Conservation (phyloP, 2,329 filamentous ascomycete genomes). For the Fusarium mexicanum region DNA sequence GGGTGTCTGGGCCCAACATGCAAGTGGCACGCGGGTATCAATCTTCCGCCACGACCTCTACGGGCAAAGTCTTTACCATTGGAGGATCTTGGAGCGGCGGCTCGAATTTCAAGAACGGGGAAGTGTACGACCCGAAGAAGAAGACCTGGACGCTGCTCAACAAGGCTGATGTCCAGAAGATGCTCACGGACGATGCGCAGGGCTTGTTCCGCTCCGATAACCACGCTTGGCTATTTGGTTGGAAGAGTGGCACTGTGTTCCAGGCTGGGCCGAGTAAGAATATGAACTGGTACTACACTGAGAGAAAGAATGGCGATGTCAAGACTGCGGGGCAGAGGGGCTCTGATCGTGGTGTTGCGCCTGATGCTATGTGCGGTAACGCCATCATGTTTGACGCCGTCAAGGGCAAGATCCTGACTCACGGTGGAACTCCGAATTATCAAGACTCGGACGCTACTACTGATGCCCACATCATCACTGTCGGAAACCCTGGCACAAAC, state of each 20-base stretch:
- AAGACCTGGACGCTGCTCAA: slow-evolving; percentile 16
- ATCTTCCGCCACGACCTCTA: slow-evolving; percentile 22
- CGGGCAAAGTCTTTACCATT: slow-evolving; percentile 26
- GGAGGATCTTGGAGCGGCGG: slow-evolving; percentile 29
- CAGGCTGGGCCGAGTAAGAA: slow-evolving; percentile 62
- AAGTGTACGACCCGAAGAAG: slow-evolving; percentile 16
- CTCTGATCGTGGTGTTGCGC: slow-evolving; percentile 49
- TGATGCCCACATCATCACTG: slow-evolving; percentile 60
- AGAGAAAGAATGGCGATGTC: slow-evolving; percentile 30
- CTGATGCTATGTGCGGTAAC: slow-evolving; percentile 64
- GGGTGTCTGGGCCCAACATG: slow-evolving; percentile 13
- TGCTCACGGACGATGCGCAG: slow-evolving; percentile 60
- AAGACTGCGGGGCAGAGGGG: slow-evolving; percentile 37
- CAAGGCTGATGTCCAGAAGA: slow-evolving; percentile 55
- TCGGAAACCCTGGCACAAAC: slow-evolving; percentile 43
- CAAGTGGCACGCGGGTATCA: slow-evolving; percentile 24
- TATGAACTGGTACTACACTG: slow-evolving; percentile 66
- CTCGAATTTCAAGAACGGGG: slow-evolving; percentile 13
- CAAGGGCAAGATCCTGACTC: slow-evolving; percentile 64
- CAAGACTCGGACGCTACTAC: slow-evolving; percentile 53
- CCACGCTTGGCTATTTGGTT: slow-evolving; percentile 45
- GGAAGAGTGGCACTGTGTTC: slow-evolving; percentile 60
- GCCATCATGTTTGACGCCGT: slow-evolving; percentile 68
- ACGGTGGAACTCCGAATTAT: slow-evolving; percentile 60
- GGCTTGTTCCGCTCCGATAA: slow-evolving; percentile 55